A percentile compares a stretch with the other conserved stretches of the same genome.
These are phyloP conservation scores for Trichoderma aggressivum DNA, from an alignment of 2,329 filamentous ascomycete species.

Conservation along the genomic window DNA sequence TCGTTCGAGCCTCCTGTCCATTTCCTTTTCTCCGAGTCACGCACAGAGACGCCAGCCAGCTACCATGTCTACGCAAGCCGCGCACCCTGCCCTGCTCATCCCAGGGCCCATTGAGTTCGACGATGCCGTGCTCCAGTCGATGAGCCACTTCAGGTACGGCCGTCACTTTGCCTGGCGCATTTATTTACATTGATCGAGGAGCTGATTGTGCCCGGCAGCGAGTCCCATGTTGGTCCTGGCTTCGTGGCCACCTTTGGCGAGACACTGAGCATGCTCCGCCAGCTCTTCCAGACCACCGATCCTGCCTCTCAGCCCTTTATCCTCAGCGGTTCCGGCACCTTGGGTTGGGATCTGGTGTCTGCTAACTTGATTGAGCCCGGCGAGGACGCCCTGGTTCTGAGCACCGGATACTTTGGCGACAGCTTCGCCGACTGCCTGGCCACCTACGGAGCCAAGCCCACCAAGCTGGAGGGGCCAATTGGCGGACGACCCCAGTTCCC, in stretches of 20 bases:
- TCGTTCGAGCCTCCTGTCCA: slow-evolving; percentile 21
- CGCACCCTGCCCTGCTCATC: slow-evolving; percentile 77
- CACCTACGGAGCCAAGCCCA: slow-evolving; percentile 86
- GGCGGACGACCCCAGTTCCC: slow-evolving; percentile 81
- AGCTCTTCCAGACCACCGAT: slow-evolving; percentile 89
- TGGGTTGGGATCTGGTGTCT: slow-evolving; percentile 96
- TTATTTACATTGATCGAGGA: slow-evolving; percentile 25
- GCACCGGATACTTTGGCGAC: slow-evolving; percentile 96
- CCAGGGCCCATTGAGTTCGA: slow-evolving; percentile 98
- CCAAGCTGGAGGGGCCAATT: slow-evolving; percentile 84
- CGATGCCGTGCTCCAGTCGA: slow-evolving; percentile 90
- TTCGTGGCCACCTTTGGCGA: slow-evolving; percentile 93
- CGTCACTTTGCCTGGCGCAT: not conserved
- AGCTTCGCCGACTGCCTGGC: slow-evolving; percentile 89
- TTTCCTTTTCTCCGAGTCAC: not conserved
- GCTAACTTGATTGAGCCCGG: slow-evolving; percentile 87
- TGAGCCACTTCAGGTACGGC: slow-evolving; percentile 83
- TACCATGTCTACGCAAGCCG: slow-evolving; percentile 60
- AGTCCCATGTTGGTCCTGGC: slow-evolving; percentile 86
- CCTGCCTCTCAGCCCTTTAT: slow-evolving; percentile 84
- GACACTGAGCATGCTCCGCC: slow-evolving; percentile 79
- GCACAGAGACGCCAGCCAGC: slow-evolving; percentile 25
- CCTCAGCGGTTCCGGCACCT: slow-evolving; percentile 88
- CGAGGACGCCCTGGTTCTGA: slow-evolving; percentile 87
- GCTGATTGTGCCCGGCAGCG: slow-evolving; percentile 48